Percentiles rank a stretch among this genome's conserved stretches.
Conservation (phyloP, 345 rosid genomes). For the Gossypium mustelinum region DNA sequence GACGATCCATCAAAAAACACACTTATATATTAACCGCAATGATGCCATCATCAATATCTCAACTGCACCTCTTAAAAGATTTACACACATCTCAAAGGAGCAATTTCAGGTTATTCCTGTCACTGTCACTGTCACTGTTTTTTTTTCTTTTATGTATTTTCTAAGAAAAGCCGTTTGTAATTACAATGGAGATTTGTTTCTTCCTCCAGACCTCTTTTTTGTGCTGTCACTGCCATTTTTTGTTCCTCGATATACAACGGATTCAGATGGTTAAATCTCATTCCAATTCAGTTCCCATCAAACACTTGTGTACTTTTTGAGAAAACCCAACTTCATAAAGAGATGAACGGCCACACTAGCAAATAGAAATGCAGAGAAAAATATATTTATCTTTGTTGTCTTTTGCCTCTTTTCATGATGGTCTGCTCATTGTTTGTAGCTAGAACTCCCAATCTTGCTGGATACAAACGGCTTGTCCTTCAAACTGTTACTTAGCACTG, state of each 20-base stretch:
- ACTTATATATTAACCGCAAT: not conserved
- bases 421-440: conserved; percentile 61
- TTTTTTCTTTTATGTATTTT: conserved; percentile 12
- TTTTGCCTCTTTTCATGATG: conserved; percentile 14
- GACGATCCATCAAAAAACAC: conserved; percentile 11
- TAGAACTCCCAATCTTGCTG: conserved; percentile 53
- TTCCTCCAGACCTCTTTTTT: conserved; percentile 29
- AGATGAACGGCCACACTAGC: conserved; percentile 27
- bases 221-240: conserved; percentile 32
- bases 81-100: conserved; percentile 28
- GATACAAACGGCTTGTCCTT: conserved; percentile 63
- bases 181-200: conserved; percentile 40
- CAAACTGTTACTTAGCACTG: conserved; percentile 50
- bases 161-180: conserved; percentile 40
- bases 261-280: conserved; percentile 32
- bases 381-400: conserved; percentile 7
- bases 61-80: conserved; percentile 23
- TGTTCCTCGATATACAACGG: conserved; percentile 36
- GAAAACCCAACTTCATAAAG: conserved; percentile 26
- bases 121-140: not conserved
- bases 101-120: conserved; percentile 39
- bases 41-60: too few relatives aligned
- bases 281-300: conserved; percentile 26
- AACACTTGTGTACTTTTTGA: conserved; percentile 15
- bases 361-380: conserved; percentile 24